A percentile compares a stretch with the other conserved stretches of the same genome.
phyloP scores from a whole-genome alignment of 805 yeast genomes.

The Candida jianshihensis region DNA sequence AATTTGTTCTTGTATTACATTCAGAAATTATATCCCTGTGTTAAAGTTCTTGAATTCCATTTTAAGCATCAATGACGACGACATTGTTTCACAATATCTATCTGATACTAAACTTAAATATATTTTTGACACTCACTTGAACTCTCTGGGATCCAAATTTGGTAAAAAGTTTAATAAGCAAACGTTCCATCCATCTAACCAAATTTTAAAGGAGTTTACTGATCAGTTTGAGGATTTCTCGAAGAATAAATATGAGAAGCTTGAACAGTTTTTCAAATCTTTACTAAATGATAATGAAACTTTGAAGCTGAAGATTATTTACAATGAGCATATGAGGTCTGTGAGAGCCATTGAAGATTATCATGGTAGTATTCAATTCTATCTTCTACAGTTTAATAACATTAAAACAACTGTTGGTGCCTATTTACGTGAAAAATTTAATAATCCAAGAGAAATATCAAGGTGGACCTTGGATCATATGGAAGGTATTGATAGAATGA shows the following conservation, averaged over 20 bases:
- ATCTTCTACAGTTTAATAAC: constrained; percentile 39
- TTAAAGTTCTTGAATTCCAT: constrained; percentile 19
- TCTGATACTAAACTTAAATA: constrained; percentile 12
- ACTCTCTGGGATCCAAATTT: constrained; percentile 17
- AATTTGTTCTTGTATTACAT: constrained; percentile 22
- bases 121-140: constrained; percentile 17
- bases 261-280: constrained; percentile 12
- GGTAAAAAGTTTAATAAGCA: constrained; percentile 16
- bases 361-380: constrained; percentile 49
- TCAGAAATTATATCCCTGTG: constrained; percentile 13
- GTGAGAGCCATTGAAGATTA: constrained; percentile 57
- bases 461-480: constrained; percentile 55
- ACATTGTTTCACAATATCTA: constrained; percentile 12
- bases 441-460: constrained; percentile 13
- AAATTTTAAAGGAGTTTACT: constrained; percentile 8
- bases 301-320: constrained; percentile 15
- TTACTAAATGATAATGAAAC: constrained; percentile 15
- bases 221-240: constrained; percentile 13
- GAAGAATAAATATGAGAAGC: constrained; percentile 19
- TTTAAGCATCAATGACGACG: constrained; percentile 23
- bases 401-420: constrained; percentile 38
- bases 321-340: constrained; percentile 40
- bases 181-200: constrained; percentile 9
- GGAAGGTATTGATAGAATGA: constrained; percentile 64
- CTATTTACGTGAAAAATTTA: constrained; percentile 20